Evolutionary conservation across 1,284 basidiomycete species (phyloP).

Genomic region (Moesziomyces antarcticus): DNA sequence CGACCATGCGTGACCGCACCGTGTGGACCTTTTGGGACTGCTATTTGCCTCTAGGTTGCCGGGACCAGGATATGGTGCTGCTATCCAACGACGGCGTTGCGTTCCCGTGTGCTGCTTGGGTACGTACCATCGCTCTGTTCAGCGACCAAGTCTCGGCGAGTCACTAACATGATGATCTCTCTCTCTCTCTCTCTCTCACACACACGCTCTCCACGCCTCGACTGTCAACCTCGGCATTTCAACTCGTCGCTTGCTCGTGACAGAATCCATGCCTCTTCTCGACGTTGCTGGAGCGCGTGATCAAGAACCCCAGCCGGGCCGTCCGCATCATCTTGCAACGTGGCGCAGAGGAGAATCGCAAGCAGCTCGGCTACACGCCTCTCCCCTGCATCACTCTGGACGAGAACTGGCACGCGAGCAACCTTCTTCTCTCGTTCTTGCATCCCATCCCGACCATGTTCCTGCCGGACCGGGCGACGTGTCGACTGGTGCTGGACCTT

Average conservation of each 20-base stretch:
- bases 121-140: neutral
- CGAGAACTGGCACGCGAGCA: slow-evolving; percentile 42
- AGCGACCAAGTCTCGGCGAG: no score
- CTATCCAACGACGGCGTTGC: slow-evolving; percentile 37
- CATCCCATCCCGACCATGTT: slow-evolving; percentile 44
- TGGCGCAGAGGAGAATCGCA: slow-evolving; percentile 21
- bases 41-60: slow-evolving; percentile 39
- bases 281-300: slow-evolving; percentile 19
- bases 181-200: no score
- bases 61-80: slow-evolving; percentile 44
- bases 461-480: slow-evolving; percentile 34
- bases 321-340: slow-evolving; percentile 21
- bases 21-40: slow-evolving; percentile 54
- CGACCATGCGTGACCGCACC: slow-evolving; percentile 23
- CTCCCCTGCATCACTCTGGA: slow-evolving; percentile 33
- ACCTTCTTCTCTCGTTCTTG: slow-evolving; percentile 41
- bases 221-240: no score
- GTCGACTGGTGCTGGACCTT: slow-evolving; percentile 23
- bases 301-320: slow-evolving; percentile 17
- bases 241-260: no score
- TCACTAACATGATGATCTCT: no score
- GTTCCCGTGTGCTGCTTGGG: slow-evolving; percentile 43
- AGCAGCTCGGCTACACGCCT: slow-evolving; percentile 26
- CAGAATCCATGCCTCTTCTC: slow-evolving; percentile 45
- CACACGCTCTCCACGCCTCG: no score